These are phyloP conservation scores for Aspergillus ostianus DNA, from an alignment of 495 filamentous ascomycete species.

Conservation along the genomic window DNA sequence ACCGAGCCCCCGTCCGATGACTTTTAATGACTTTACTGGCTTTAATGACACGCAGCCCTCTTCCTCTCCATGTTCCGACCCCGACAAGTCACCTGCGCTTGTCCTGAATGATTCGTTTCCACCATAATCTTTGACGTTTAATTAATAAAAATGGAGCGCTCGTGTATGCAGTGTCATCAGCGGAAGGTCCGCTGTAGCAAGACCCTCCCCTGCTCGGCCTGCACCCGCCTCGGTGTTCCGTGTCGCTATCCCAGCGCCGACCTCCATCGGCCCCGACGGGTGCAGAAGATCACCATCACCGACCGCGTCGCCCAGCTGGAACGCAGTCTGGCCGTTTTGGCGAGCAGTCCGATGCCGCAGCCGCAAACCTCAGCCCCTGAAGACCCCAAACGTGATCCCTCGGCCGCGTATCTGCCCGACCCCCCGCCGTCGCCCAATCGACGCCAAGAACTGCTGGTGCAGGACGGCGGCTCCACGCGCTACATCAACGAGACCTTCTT, in stretches of 20 bases:
- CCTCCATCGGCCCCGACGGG: constrained; percentile 16
- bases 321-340: constrained; percentile 20
- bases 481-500: constrained; percentile 34
- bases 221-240: constrained; percentile 18
- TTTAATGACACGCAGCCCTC: too few relatives aligned
- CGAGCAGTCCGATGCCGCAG: constrained; percentile 4
- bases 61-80: too few relatives aligned
- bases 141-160: constrained; percentile 13
- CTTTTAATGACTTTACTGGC: too few relatives aligned
- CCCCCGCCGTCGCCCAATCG: neutral
- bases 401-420: neutral
- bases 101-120: too few relatives aligned
- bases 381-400: neutral
- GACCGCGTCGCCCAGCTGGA: constrained; percentile 30
- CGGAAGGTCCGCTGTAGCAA: constrained; percentile 41
- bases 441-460: constrained; percentile 23
- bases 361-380: neutral
- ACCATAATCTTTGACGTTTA: too few relatives aligned
- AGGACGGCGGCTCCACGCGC: constrained; percentile 15
- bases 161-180: constrained; percentile 37
- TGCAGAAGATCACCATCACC: constrained; percentile 9
- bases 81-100: too few relatives aligned
- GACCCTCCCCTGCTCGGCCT: constrained; percentile 28
- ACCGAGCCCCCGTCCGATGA: too few relatives aligned
- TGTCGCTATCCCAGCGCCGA: constrained; percentile 31